Conservation (phyloP, 1,284 basidiomycete species). For the Pseudozyma flocculosa region DNA sequence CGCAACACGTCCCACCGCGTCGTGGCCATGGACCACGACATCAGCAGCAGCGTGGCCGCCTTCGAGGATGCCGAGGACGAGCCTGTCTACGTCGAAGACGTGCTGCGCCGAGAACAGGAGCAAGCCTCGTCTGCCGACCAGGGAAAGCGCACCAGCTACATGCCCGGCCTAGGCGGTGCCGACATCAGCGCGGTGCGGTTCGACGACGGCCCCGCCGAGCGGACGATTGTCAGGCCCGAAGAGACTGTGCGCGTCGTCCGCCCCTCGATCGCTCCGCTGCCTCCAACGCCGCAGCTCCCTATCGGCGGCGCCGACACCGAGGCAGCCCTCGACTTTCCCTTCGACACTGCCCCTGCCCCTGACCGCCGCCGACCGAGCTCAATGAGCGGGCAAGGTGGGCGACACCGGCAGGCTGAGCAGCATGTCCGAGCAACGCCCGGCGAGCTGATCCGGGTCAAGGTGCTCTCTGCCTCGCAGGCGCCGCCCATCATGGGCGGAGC, state of each 20-base stretch:
- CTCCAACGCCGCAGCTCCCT: not conserved
- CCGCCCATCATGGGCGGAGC: slow-evolving; percentile 44
- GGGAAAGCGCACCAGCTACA: slow-evolving; percentile 14
- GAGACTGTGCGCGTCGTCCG: slow-evolving; percentile 1
- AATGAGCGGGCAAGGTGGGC: too few species aligned
- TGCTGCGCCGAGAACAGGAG: slow-evolving; percentile 10
- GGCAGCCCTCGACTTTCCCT: too few species aligned
- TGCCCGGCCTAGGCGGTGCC: slow-evolving; percentile 21
- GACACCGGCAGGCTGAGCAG: slow-evolving; percentile 1
- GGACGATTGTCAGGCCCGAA: slow-evolving; percentile 1
- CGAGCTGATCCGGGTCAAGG: slow-evolving; percentile 38
- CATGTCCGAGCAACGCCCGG: slow-evolving; percentile 14
- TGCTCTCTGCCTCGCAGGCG: slow-evolving; percentile 25
- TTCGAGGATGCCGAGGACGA: slow-evolving; percentile 48
- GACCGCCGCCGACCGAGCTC: too few species aligned
- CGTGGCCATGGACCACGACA: slow-evolving; percentile 17
- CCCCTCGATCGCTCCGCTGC: not conserved
- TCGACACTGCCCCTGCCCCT: too few species aligned
- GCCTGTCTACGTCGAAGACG: not conserved
- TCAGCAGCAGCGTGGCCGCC: not conserved
- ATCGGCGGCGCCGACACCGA: not conserved
- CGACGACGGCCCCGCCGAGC: slow-evolving; percentile 2
- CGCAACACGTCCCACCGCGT: slow-evolving; percentile 31
- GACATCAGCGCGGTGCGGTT: slow-evolving; percentile 20
- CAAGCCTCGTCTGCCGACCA: slow-evolving; percentile 12